Evolutionary conservation across 2,329 filamentous ascomycete genomes (phyloP).

Genomic region (Xenosphaeropsis pyriputrescens): DNA sequence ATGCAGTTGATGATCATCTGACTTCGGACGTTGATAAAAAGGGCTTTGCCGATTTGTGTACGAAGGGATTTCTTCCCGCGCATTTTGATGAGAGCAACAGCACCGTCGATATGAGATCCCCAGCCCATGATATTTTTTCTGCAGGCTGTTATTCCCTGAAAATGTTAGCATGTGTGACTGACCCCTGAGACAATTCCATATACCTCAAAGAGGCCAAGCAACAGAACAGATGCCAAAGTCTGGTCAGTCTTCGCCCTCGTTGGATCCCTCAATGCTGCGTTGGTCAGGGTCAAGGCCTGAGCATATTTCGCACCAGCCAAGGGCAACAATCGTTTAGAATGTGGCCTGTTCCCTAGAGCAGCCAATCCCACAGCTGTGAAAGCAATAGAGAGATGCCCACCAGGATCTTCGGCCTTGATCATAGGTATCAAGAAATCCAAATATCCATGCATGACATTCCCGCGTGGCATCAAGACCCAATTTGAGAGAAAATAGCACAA

Average conservation of each 20-base stretch:
- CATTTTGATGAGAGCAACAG: slow-evolving; percentile 43
- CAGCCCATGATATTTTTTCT: slow-evolving; percentile 40
- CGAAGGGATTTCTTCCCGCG: slow-evolving; percentile 38
- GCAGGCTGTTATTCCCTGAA: slow-evolving; percentile 31
- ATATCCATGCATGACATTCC: slow-evolving; percentile 36
- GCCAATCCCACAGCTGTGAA: slow-evolving; percentile 46
- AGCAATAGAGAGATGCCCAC: slow-evolving; percentile 34
- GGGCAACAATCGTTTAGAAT: slow-evolving; percentile 18
- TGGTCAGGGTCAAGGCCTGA: slow-evolving; percentile 35
- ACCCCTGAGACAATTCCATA: slow-evolving; percentile 2
- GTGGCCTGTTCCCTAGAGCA: slow-evolving; percentile 36
- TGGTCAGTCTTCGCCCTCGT: slow-evolving; percentile 34
- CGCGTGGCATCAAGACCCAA: slow-evolving; percentile 38
- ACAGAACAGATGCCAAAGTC: slow-evolving; percentile 42
- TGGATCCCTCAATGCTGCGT: slow-evolving; percentile 35
- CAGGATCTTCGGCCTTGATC: slow-evolving; percentile 25
- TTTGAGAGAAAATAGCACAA: slow-evolving; percentile 46
- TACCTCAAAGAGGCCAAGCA: slow-evolving; percentile 45
- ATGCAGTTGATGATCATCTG: slow-evolving; percentile 47
- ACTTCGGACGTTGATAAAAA: slow-evolving; percentile 44
- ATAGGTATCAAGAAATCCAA: slow-evolving; percentile 44
- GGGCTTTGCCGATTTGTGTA: slow-evolving; percentile 34
- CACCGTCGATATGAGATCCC: slow-evolving; percentile 49
- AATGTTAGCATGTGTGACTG: slow-evolving; percentile 3
- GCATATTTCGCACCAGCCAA: slow-evolving; percentile 36